Percentiles rank a stretch among this genome's conserved stretches.
Evolutionary conservation across 1,284 basidiomycete species (phyloP).

Genomic region (Cryptococcus jaspeensis): DNA sequence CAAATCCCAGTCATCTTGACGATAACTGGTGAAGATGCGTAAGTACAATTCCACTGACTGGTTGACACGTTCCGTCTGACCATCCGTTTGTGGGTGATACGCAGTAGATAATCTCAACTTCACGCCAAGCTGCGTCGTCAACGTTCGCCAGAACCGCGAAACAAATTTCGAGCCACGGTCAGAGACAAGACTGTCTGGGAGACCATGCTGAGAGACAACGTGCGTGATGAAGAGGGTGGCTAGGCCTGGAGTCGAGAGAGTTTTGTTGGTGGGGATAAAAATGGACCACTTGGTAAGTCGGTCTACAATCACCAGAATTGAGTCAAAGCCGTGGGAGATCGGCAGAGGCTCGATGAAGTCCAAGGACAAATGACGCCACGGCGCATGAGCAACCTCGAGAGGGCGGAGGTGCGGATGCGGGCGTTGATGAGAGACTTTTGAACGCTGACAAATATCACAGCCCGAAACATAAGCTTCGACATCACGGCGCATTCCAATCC

Average conservation of each 20-base stretch:
- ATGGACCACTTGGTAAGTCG: conserved; percentile 52
- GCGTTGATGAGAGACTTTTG: conserved; percentile 41
- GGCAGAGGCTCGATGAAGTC: conserved; percentile 57
- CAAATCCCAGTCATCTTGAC: conserved; percentile 55
- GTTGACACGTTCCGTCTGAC: conserved; percentile 53
- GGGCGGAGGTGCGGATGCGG: conserved; percentile 50
- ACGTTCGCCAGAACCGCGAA: conserved; percentile 22
- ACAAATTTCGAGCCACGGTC: conserved; percentile 42
- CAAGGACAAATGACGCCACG: conserved; percentile 54
- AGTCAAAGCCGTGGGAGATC: conserved; percentile 42
- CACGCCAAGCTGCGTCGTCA: conserved; percentile 8
- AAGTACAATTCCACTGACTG: conserved; percentile 53
- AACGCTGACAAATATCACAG: conserved; percentile 53
- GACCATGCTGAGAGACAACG: conserved; percentile 19
- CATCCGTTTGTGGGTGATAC: conserved; percentile 55
- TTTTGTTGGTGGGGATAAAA: conserved; percentile 48
- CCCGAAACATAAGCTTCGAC: conserved; percentile 30
- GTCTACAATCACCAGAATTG: conserved; percentile 54
- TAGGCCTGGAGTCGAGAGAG: conserved; percentile 12
- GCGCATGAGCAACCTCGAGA: conserved; percentile 49
- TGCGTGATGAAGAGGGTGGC: conserved; percentile 4
- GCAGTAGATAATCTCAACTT: conserved; percentile 48
- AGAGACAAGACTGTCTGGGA: conserved; percentile 32
- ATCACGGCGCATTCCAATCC: conserved; percentile 23
- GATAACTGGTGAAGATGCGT: conserved; percentile 32